Base-by-base conservation (phyloP, 1,139 yeast species). In the Lodderomyces oxycetoniae region DNA sequence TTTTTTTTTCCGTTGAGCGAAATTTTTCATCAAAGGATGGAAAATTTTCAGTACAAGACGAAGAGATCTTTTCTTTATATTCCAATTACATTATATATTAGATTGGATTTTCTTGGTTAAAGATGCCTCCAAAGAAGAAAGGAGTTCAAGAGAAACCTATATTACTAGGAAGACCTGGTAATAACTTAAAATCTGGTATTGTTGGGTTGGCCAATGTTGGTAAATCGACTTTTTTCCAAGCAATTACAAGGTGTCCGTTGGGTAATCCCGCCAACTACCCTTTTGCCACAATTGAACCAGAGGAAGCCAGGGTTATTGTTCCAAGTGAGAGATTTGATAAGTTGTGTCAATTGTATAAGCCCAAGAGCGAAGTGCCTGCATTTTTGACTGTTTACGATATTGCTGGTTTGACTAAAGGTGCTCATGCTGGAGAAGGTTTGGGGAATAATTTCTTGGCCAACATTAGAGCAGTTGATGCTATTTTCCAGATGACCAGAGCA, bases 261-360 rank as follows among this genome's bases (percentile, higher is more conserved):
- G 98, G 98, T 52, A 91, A 89, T 67, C 97, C 98, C 41, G 98
- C 97, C 45, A 91, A 91, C 64, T 91, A 89, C 60, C 98, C 98
- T 25, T 91, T 89, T 58, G 98, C 98, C 39, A 91, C 98, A 41
- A 91, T 91, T 63, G 98, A 91, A 52, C 98, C 98, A 33, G 98
- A 91, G 71, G 98, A 91, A 70, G 97, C 98, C 34, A 77, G 96
- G 62, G 96, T 89, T 41, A 81, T 84, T 54, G 98, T 91, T 39
- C 98, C 98, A 48, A 88, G 96, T 30, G 75, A 85, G 44, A 79
- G 96, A 61, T 81, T 91, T 56, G 94, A 88, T 55, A 73, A 71
- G 52, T 72, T 87, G 49, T 71, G 77, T 52, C 74, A 75, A 35
- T 62, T 80, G 53, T 87, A 84, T 71, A 78, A 83, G 66, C 93